phyloP scores from a whole-genome alignment of 352 stramenopile genomes.

The Phytophthora ohioensis region DNA sequence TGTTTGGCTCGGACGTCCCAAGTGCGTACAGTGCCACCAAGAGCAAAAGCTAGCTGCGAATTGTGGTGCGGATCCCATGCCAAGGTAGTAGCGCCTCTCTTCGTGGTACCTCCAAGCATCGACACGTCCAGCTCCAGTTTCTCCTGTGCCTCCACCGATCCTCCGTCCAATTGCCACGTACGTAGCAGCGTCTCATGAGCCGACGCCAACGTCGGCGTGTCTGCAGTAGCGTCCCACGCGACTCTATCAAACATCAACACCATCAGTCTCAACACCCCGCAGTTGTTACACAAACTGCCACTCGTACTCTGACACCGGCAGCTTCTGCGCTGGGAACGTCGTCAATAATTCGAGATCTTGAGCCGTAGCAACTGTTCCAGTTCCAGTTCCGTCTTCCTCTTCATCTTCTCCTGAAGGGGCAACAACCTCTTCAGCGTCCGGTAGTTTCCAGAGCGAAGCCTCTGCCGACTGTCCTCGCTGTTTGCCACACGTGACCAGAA shows the following conservation, averaged over 20 bases:
- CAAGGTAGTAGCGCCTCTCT: conserved; percentile 43
- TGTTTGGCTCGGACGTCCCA: conserved; percentile 76
- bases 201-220: conserved; percentile 41
- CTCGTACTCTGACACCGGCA: conserved; percentile 54
- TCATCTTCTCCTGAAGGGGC: conserved; percentile 10
- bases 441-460: conserved; percentile 65
- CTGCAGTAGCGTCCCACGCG: conserved; percentile 47
- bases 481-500: conserved; percentile 71
- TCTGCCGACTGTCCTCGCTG: conserved; percentile 38
- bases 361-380: neutral
- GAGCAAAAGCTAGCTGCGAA: conserved; percentile 68
- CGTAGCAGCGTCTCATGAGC: conserved; percentile 57
- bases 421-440: conserved; percentile 15
- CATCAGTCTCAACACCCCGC: conserved; percentile 5
- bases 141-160: conserved; percentile 43
- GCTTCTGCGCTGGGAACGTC: conserved; percentile 53
- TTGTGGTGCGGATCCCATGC: conserved; percentile 89
- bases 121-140: conserved; percentile 66
- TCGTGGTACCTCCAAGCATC: conserved; percentile 44
- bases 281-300: neutral
- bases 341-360: conserved; percentile 48
- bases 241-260: conserved; percentile 31
- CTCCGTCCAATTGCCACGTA: conserved; percentile 61
- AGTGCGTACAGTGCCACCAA: conserved; percentile 68
- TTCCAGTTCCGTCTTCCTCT: neutral